phyloP scores from a whole-genome alignment of 2,329 filamentous ascomycete genomes.

The Xylaria digitata region DNA sequence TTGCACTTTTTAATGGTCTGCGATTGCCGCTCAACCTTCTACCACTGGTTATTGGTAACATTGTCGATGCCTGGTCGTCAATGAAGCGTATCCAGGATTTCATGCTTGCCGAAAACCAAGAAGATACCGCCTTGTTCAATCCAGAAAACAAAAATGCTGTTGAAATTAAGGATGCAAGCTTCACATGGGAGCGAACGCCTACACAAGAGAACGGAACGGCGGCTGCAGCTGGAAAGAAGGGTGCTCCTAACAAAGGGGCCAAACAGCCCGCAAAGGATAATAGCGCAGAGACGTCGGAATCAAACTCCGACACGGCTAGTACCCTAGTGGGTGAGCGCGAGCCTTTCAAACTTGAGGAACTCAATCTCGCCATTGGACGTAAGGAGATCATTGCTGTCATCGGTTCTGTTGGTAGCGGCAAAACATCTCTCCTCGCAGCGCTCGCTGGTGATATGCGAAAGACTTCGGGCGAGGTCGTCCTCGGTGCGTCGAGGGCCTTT shows the following conservation, averaged over 20 bases:
- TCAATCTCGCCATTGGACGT: constrained; percentile 75
- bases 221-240: constrained; percentile 64
- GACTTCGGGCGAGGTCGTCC: constrained; percentile 76
- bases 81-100: constrained; percentile 89
- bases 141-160: constrained; percentile 74
- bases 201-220: constrained; percentile 62
- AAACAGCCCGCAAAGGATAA: constrained; percentile 44
- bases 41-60: constrained; percentile 87
- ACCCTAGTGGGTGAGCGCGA: constrained; percentile 68
- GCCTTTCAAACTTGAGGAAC: constrained; percentile 77
- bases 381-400: constrained; percentile 88
- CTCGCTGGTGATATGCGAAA: constrained; percentile 94
- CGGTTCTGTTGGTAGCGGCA: constrained; percentile 88
- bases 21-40: constrained; percentile 90
- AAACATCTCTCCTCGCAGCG: constrained; percentile 88
- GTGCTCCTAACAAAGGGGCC: constrained; percentile 54
- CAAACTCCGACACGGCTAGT: constrained; percentile 64
- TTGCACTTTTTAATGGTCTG: constrained; percentile 92
- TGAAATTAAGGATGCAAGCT: constrained; percentile 76
- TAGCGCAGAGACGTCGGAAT: constrained; percentile 52
- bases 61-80: constrained; percentile 89
- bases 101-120: constrained; percentile 83
- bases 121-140: constrained; percentile 72
- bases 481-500: constrained; percentile 86
- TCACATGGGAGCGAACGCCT: constrained; percentile 85